Percentiles rank a stretch among this genome's conserved stretches.
These are phyloP conservation scores for Tuber borchii DNA, from an alignment of 495 filamentous ascomycete species.

Conservation along the genomic window DNA sequence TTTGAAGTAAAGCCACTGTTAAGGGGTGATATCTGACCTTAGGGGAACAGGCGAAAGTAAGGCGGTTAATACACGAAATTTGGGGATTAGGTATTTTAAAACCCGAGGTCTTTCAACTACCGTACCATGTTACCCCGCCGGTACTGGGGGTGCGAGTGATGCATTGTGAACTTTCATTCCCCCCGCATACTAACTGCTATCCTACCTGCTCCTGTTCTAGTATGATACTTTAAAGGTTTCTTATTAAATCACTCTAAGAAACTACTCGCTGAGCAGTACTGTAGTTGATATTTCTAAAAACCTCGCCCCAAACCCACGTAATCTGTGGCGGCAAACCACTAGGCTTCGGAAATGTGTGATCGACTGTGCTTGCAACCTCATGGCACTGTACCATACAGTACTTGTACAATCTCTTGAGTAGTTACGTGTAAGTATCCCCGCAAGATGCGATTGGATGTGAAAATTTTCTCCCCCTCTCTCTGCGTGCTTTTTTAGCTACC, in stretches of 20 bases:
- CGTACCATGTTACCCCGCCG: too few species aligned
- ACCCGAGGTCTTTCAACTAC: neutral
- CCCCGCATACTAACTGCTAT: neutral
- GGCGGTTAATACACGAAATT: neutral
- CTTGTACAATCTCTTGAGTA: neutral
- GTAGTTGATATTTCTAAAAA: neutral
- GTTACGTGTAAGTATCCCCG: neutral
- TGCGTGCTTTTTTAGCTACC: neutral
- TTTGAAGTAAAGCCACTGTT: neutral
- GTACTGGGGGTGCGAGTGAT: neutral
- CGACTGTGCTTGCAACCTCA: neutral
- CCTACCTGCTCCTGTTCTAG: neutral
- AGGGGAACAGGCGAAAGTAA: neutral
- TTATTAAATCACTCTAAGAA: neutral
- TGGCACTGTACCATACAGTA: neutral
- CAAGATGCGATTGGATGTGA: neutral
- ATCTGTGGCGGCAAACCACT: neutral
- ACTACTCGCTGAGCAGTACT: neutral
- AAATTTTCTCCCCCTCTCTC: neutral
- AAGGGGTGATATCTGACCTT: neutral
- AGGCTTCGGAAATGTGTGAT: neutral
- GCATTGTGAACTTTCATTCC: neutral
- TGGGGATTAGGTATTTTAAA: neutral
- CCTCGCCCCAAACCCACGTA: neutral
- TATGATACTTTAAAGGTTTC: neutral